A percentile compares a stretch with the other conserved stretches of the same genome.
These are phyloP conservation scores for Akanthomyces lecanii DNA, from an alignment of 2,329 filamentous ascomycete species.

Conservation along the genomic window DNA sequence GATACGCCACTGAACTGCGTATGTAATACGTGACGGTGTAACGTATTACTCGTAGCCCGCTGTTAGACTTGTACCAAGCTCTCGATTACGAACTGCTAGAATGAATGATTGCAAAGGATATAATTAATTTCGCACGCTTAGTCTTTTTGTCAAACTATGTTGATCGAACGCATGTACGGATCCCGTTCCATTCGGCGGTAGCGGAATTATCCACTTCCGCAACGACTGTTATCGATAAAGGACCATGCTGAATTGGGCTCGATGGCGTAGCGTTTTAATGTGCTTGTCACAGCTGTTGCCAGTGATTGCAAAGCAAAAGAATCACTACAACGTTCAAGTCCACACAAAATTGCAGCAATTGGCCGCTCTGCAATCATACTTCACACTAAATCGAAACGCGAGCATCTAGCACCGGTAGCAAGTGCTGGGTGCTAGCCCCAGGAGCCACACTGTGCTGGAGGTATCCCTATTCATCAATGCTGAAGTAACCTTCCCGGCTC, in stretches of 20 bases:
- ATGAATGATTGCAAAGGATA: too few species aligned
- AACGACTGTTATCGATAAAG: conserved; percentile 11
- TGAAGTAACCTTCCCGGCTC: neutral
- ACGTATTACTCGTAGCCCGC: too few species aligned
- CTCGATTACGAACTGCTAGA: too few species aligned
- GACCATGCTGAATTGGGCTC: neutral
- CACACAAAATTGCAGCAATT: neutral
- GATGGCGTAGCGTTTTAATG: conserved; percentile 1
- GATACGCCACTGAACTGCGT: too few species aligned
- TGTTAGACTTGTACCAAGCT: too few species aligned
- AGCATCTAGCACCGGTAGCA: neutral
- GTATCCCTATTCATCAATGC: conserved; percentile 1
- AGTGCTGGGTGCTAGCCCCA: neutral
- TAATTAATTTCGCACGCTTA: too few species aligned
- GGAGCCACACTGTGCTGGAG: neutral
- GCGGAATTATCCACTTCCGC: conserved; percentile 8
- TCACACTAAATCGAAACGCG: neutral
- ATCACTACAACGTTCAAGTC: neutral
- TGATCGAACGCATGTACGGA: neutral
- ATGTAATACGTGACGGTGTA: too few species aligned
- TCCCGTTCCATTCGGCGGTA: neutral
- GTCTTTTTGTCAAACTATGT: too few species aligned
- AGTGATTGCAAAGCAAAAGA: neutral
- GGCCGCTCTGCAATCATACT: neutral
- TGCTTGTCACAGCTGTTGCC: neutral